Conservation (phyloP, 2,329 filamentous ascomycete species). For the Fusarium liriodendri region DNA sequence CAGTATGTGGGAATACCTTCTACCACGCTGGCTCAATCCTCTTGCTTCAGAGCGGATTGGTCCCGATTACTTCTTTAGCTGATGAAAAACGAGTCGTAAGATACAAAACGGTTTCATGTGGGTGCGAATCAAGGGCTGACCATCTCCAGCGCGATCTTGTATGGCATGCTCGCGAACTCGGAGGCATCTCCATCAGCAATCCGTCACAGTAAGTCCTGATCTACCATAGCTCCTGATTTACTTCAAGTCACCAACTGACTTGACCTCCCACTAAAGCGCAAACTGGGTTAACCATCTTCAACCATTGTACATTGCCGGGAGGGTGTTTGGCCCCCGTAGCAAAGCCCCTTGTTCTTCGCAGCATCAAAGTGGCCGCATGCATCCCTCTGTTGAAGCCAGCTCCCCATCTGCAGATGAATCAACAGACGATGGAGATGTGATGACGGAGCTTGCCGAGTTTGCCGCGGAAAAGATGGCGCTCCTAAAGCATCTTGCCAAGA, state of each 20-base stretch:
- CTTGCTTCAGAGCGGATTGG: background rate
- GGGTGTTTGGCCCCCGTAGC: background rate
- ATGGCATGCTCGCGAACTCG: background rate
- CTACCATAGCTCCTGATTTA: background rate
- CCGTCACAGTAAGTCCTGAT: background rate
- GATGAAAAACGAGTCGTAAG: background rate
- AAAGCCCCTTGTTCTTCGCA: background rate
- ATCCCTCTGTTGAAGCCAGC: background rate
- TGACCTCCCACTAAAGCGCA: background rate
- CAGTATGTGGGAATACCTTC: background rate
- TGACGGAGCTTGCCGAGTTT: background rate
- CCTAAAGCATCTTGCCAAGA: background rate
- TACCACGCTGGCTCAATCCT: background rate
- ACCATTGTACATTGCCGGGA: background rate
- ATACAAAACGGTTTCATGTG: accelerated
- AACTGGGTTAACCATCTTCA: background rate
- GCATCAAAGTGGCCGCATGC: background rate
- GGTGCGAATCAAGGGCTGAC: background rate
- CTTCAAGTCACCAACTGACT: background rate
- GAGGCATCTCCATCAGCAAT: background rate
- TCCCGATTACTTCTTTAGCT: background rate
- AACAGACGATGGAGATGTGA: background rate
- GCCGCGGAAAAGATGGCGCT: background rate
- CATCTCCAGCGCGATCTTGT: background rate
- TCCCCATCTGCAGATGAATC: background rate